Conservation (phyloP, 148 eudicot genomes). For the Rhododendron henanense region DNA sequence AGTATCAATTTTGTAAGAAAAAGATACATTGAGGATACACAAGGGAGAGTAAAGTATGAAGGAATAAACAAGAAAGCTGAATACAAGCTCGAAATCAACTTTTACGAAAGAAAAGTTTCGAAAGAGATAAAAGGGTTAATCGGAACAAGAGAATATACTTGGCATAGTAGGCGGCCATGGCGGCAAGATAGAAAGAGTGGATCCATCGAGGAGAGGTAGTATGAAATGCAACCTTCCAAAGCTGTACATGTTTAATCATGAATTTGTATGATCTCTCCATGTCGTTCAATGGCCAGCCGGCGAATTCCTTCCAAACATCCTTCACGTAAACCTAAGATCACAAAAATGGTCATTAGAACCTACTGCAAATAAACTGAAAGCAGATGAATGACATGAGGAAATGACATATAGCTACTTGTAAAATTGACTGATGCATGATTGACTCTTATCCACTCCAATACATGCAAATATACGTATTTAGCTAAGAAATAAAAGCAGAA, state of each 20-base stretch:
- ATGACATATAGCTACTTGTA: background rate
- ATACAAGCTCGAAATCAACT: slow-evolving; percentile 9
- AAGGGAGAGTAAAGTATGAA: slow-evolving; percentile 1
- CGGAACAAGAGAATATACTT: slow-evolving; percentile 45
- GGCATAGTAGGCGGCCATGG: slow-evolving; percentile 91
- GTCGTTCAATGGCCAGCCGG: slow-evolving; percentile 95
- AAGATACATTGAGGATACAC: background rate
- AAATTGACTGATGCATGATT: background rate
- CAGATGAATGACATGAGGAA: background rate
- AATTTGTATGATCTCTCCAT: slow-evolving; percentile 94
- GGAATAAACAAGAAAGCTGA: background rate
- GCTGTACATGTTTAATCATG: slow-evolving; percentile 94
- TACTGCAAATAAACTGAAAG: background rate
- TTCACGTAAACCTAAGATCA: slow-evolving; percentile 68
- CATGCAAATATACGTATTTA: background rate
- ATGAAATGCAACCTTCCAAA: slow-evolving; percentile 95
- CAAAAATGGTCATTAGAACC: background rate
- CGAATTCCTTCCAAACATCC: slow-evolving; percentile 98
- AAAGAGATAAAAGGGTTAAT: background rate
- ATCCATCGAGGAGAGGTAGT: slow-evolving; percentile 94
- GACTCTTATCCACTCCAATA: background rate
- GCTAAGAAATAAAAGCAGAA: background rate
- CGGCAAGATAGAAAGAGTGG: slow-evolving; percentile 75
- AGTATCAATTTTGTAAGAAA: background rate
- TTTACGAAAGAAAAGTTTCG: background rate